These are phyloP conservation scores for Fusarium falciforme DNA, from an alignment of 2,329 filamentous ascomycete genomes.

Conservation along the genomic window DNA sequence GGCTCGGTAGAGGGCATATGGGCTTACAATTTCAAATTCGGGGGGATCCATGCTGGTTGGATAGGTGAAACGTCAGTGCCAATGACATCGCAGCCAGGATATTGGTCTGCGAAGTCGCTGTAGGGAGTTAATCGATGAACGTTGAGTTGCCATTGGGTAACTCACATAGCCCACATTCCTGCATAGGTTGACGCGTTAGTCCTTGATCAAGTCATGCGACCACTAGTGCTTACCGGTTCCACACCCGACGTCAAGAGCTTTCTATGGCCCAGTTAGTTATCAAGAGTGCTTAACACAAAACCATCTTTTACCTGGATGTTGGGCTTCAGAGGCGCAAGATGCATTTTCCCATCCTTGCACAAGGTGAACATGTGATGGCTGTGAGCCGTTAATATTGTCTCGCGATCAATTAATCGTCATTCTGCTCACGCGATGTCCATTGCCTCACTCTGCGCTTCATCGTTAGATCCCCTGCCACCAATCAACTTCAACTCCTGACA, in stretches of 20 bases:
- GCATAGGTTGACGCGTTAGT: rapidly evolving
- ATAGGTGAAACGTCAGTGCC: conserved; percentile 69
- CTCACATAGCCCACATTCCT: conserved; percentile 59
- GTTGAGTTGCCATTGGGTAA: rapidly evolving
- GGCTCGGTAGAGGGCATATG: rapidly evolving
- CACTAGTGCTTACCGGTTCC: conserved; percentile 58
- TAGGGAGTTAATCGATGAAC: rapidly evolving
- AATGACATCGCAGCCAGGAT: conserved; percentile 57
- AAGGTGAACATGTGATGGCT: conserved; percentile 33
- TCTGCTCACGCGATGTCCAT: conserved; percentile 36
- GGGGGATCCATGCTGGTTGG: conserved; percentile 63
- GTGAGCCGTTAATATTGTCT: rapidly evolving
- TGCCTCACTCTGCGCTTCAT: conserved; percentile 36
- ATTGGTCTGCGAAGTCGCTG: conserved; percentile 61
- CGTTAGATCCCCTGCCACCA: conserved; percentile 22
- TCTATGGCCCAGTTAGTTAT: conserved; percentile 18
- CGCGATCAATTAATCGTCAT: rapidly evolving
- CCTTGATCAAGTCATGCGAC: rapidly evolving
- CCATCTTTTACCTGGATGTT: conserved; percentile 31
- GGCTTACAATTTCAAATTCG: conserved; percentile 55
- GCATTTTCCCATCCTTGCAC: conserved; percentile 10
- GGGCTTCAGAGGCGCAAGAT: conserved; percentile 36
- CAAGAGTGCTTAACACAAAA: rapidly evolving
- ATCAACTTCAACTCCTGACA: background rate
- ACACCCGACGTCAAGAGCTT: conserved; percentile 62